phyloP scores from a whole-genome alignment of 306 rosid genomes.

The Psophocarpus tetragonolobus region DNA sequence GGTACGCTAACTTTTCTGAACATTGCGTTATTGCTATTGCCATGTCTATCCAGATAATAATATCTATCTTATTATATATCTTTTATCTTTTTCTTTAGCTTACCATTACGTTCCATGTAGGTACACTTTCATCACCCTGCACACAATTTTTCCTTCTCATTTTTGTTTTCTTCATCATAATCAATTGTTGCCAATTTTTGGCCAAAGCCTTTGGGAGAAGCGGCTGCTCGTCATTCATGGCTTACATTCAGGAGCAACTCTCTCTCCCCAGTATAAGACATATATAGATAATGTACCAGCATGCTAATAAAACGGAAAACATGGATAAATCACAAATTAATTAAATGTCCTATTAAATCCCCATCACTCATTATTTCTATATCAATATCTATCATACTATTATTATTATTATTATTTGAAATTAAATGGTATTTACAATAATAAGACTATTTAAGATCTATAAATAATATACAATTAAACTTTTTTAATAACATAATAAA shows the following conservation, averaged over 20 bases:
- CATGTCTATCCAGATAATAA: neutral
- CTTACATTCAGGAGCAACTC: slow-evolving; percentile 62
- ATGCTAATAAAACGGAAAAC: slow-evolving; percentile 27
- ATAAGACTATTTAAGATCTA: too few relatives aligned
- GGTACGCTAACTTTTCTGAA: slow-evolving; percentile 44
- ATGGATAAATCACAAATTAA: slow-evolving; percentile 44
- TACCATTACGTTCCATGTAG: neutral
- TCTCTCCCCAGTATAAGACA: slow-evolving; percentile 32
- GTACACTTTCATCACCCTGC: neutral
- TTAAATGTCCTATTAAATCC: slow-evolving; percentile 13
- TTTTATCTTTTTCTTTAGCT: neutral
- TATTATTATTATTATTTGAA: neutral
- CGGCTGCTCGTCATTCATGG: slow-evolving; percentile 51
- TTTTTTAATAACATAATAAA: too few relatives aligned
- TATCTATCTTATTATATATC: neutral
- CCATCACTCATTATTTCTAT: slow-evolving; percentile 13
- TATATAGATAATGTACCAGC: neutral
- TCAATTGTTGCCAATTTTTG: slow-evolving; percentile 27
- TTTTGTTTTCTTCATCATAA: slow-evolving; percentile 15
- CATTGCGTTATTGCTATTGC: slow-evolving; percentile 40
- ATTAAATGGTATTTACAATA: too few relatives aligned
- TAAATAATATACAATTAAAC: too few relatives aligned
- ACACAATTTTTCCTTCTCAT: slow-evolving; percentile 1
- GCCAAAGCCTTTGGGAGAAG: slow-evolving; percentile 29
- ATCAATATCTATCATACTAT: too few relatives aligned